Base-by-base conservation (phyloP, 139 green algal species). In the Chlorella vulgaris region DNA sequence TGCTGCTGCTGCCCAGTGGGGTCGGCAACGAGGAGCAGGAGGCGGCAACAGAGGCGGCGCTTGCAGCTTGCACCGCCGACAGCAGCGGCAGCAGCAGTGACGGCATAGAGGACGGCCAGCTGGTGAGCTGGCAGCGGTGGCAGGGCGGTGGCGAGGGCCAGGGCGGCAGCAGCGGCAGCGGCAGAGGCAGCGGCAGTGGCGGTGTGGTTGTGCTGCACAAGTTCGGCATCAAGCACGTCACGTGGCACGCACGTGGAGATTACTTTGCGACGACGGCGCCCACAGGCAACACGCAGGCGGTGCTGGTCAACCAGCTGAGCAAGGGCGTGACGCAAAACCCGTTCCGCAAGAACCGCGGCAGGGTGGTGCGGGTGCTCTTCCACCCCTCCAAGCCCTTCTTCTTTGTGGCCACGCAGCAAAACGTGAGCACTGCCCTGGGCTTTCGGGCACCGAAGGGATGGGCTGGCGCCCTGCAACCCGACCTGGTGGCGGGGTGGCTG, bases 251-350 rank as follows among this genome's bases (percentile, higher is more conserved):
- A 5, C 85, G 92, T 1, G 96, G 96, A 0, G 96, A 99, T 85
- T 99, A 99, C 88, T 97, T 99, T 76, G 89, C 88, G 0, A 91
- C 84, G 1, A 92, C 96, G 21, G 89, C 90, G 19, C 94, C 93
- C 3, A 88, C 88, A n/a, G 93, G 94, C 42, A 93, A 92, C 84
- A 94, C 91, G 29, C 90, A 94, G 90, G 88, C 93, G 1, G 96
- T 99, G 67, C 74, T 98, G 53, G 93, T 99, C 67, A 97, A 99
- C 88, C 96, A 98, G 90, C 92, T 99, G 51, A 94, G 88, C 24
- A 89, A 89, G 66, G 80, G 88, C 29, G 75, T 80, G 7, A 94
- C 86, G 0, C 96, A 99, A 82, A 97, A 95, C 83, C 96, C 96
- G 2, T 99, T 99, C 89, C 87, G 90, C 51, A 98, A 98, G 88